Evolutionary conservation across 2,329 filamentous ascomycete species (phyloP).

Genomic region (Pseudogymnoascus sp.): DNA sequence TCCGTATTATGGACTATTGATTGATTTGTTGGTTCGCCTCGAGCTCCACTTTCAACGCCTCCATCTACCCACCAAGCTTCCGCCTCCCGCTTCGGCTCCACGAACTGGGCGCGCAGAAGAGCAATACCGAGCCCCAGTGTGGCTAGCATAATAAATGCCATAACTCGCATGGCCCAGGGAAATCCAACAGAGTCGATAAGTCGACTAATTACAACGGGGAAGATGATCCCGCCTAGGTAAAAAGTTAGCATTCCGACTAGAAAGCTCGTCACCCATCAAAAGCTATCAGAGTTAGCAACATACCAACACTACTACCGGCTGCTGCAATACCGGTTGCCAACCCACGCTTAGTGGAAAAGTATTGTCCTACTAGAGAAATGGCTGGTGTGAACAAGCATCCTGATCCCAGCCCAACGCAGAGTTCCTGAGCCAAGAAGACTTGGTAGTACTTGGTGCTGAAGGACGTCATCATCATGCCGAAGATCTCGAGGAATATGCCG

Average conservation of each 20-base stretch:
- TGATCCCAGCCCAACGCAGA: constrained; percentile 39
- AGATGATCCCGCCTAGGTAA: constrained; percentile 34
- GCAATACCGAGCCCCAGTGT: too few species aligned
- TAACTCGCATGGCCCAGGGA: constrained; percentile 34
- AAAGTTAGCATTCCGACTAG: too few species aligned
- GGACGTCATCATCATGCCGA: constrained; percentile 40
- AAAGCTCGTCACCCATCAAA: too few species aligned
- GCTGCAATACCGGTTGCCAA: constrained; percentile 56
- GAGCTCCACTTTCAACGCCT: too few species aligned
- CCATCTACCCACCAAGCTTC: too few species aligned
- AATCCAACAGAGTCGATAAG: constrained; percentile 35
- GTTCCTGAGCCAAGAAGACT: constrained; percentile 37
- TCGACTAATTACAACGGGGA: constrained; percentile 36
- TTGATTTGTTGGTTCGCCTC: too few species aligned
- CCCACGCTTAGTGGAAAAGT: constrained; percentile 50
- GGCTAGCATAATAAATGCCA: too few species aligned
- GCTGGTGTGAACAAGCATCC: constrained; percentile 56
- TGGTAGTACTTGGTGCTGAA: constrained; percentile 38
- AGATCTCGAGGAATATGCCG: constrained; percentile 37
- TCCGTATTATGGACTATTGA: too few species aligned
- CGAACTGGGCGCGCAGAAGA: too few species aligned
- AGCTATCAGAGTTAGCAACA: too few species aligned
- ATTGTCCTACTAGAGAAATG: constrained; percentile 59
- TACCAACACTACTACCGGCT: constrained; percentile 26
- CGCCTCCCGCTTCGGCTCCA: too few species aligned